Evolutionary conservation across 176 grass and related monocot genomes (phyloP).

Genomic region (Avena atlantica): DNA sequence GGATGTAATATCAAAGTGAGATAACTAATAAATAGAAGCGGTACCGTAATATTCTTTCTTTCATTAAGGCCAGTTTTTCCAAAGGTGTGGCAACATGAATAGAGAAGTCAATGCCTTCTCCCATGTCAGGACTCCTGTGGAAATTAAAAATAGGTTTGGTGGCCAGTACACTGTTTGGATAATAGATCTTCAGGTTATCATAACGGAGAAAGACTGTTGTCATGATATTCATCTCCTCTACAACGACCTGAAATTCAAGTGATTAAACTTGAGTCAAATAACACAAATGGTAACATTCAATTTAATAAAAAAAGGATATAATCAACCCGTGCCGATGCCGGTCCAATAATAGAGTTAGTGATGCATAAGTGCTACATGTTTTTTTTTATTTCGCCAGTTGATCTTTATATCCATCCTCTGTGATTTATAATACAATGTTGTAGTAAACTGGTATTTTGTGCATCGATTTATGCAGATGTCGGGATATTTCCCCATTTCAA

Average conservation of each 20-base stretch:
- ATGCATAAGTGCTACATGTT: too few species aligned
- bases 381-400: too few species aligned
- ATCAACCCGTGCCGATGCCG: too few species aligned
- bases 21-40: too few species aligned
- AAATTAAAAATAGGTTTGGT: background rate
- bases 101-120: background rate
- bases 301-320: too few species aligned
- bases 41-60: constrained; percentile 47
- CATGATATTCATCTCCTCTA: constrained; percentile 13
- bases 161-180: background rate
- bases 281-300: background rate
- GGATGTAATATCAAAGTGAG: too few species aligned
- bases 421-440: too few species aligned
- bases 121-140: constrained; percentile 10
- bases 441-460: too few species aligned
- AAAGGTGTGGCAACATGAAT: constrained; percentile 20
- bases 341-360: too few species aligned
- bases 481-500: too few species aligned
- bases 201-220: constrained; percentile 1
- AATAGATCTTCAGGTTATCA: constrained; percentile 15
- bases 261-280: background rate
- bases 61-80: constrained; percentile 84
- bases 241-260: background rate
- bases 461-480: too few species aligned
- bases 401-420: too few species aligned